Percentiles rank a stretch among this genome's conserved stretches.
These are phyloP conservation scores for Alternaria gansuensis DNA, from an alignment of 2,329 filamentous ascomycete species.

Conservation along the genomic window DNA sequence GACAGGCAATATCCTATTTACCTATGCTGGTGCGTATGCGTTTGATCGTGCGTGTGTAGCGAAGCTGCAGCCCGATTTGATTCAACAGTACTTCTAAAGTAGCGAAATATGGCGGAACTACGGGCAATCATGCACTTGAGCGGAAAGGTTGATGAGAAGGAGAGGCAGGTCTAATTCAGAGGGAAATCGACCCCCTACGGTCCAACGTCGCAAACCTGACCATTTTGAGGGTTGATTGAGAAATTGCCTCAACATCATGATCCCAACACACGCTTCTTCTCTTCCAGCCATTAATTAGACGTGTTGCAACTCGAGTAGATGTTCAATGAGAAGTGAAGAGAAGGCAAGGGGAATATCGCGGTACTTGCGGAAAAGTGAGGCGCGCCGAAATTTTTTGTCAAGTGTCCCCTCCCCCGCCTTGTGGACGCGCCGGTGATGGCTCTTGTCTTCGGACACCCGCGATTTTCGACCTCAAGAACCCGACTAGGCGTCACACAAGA, in stretches of 20 bases:
- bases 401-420: constrained; percentile 22
- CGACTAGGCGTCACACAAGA: constrained; percentile 30
- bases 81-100: constrained; percentile 6
- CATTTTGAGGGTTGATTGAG: too few species aligned
- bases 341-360: too few species aligned
- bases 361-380: constrained; percentile 4
- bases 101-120: constrained; percentile 2
- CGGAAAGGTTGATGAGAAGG: too few species aligned
- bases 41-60: constrained; percentile 11
- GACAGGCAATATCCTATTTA: constrained; percentile 12
- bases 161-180: too few species aligned
- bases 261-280: too few species aligned
- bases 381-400: constrained; percentile 29
- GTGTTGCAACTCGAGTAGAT: too few species aligned
- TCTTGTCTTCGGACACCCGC: constrained; percentile 32
- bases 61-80: constrained; percentile 13
- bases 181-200: too few species aligned
- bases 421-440: constrained; percentile 17
- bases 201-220: too few species aligned
- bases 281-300: too few species aligned
- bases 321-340: too few species aligned
- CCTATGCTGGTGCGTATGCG: constrained; percentile 15
- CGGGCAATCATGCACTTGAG: too few species aligned
- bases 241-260: too few species aligned
- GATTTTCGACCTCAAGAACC: constrained; percentile 19